phyloP scores from a whole-genome alignment of 495 filamentous ascomycete genomes.

The Xylaria curta region DNA sequence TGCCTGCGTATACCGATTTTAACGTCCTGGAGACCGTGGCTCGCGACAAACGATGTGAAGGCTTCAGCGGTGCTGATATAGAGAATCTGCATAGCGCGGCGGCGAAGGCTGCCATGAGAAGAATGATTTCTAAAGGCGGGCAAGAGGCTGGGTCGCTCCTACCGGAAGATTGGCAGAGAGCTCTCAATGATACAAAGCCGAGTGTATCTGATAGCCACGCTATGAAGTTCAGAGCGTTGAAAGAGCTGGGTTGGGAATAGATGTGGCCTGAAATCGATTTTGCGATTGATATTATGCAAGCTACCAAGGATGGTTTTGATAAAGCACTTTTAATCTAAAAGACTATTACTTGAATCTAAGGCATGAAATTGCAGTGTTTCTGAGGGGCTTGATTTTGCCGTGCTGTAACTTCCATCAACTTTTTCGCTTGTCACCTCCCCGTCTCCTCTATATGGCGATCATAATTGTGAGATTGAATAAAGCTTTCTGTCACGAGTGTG shows the following conservation, averaged over 20 bases:
- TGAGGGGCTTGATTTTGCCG: background rate
- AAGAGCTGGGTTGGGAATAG: conserved; percentile 44
- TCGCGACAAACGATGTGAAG: conserved; percentile 69
- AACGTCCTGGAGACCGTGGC: conserved; percentile 65
- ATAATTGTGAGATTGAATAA: too few relatives aligned
- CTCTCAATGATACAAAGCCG: conserved; percentile 72
- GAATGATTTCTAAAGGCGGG: conserved; percentile 59
- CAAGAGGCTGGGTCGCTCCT: conserved; percentile 51
- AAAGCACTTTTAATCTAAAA: background rate
- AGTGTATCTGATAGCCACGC: conserved; percentile 74
- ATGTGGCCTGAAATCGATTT: background rate
- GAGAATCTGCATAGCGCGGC: conserved; percentile 77
- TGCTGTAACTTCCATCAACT: too few relatives aligned
- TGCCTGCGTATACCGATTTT: conserved; percentile 44
- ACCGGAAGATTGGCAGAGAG: conserved; percentile 78
- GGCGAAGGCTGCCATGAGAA: conserved; percentile 65
- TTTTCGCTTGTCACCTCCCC: too few relatives aligned
- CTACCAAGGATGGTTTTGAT: background rate
- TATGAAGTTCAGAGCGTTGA: conserved; percentile 70
- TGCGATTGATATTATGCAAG: background rate
- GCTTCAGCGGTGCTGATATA: conserved; percentile 91
- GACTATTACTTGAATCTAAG: background rate
- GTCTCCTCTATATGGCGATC: too few relatives aligned
- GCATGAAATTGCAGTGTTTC: background rate
- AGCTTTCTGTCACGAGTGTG: too few relatives aligned